phyloP scores from a whole-genome alignment of 1,284 basidiomycete species.

The Amylostereum areolatum region DNA sequence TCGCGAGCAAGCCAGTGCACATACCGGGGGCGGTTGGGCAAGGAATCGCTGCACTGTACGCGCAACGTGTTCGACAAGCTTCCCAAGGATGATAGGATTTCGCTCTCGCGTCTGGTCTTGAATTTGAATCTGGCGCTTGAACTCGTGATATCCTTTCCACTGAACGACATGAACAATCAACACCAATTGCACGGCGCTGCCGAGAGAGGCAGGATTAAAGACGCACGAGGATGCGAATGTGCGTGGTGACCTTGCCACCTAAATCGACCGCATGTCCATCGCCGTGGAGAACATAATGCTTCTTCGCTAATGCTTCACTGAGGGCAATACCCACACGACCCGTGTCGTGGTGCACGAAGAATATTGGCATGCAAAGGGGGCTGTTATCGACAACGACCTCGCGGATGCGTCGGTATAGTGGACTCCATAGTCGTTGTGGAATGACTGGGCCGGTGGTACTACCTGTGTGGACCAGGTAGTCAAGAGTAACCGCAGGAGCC shows the following conservation, averaged over 20 bases:
- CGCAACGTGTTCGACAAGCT: background rate
- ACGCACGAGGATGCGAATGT: conserved; percentile 2
- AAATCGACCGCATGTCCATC: background rate
- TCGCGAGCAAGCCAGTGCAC: background rate
- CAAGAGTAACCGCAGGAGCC: background rate
- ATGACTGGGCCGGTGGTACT: conserved; percentile 1
- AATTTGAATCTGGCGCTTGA: conserved; percentile 1
- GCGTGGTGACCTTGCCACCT: conserved; percentile 4
- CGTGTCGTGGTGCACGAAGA: conserved; percentile 1
- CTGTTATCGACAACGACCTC: conserved; percentile 1
- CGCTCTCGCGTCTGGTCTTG: conserved; percentile 1
- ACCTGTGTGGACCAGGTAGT: background rate
- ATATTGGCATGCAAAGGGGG: conserved; percentile 1
- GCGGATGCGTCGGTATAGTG: background rate
- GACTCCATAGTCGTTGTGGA: conserved; percentile 4
- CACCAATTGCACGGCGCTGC: too few relatives aligned
- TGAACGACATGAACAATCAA: background rate
- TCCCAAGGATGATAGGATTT: background rate
- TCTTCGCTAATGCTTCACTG: background rate
- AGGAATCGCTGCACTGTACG: conserved; percentile 1
- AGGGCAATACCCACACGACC: conserved; percentile 1
- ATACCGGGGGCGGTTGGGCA: background rate
- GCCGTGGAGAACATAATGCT: background rate
- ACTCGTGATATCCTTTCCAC: background rate
- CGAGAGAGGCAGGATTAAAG: background rate